Conservation (phyloP, 208 protist species). For the Vickermania spadyakhi region DNA sequence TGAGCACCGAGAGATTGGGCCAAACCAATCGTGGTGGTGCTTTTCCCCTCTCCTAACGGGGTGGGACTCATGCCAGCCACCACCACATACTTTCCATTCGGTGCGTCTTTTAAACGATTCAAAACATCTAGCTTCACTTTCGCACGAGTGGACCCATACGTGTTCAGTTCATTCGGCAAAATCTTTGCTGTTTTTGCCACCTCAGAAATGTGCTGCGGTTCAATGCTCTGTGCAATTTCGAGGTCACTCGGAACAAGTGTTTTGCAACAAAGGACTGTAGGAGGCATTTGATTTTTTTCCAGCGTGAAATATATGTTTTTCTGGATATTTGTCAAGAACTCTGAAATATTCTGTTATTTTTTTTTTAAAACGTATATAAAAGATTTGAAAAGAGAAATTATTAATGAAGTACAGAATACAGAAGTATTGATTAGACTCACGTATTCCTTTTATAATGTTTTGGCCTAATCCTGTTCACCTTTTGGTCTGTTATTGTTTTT, state of each 20-base stretch:
- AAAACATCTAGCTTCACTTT: constrained; percentile 85
- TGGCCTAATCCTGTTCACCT: no score
- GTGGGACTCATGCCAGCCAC: constrained; percentile 92
- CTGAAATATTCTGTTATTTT: no score
- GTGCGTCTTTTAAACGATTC: constrained; percentile 65
- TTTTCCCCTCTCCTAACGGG: constrained; percentile 96
- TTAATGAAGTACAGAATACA: no score
- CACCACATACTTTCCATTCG: constrained; percentile 94
- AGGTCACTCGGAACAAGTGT: constrained; percentile 90
- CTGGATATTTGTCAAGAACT: no score
- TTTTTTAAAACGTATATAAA: no score
- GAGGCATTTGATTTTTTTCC: no score
- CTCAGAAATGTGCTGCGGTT: constrained; percentile 61
- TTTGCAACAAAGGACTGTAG: constrained; percentile 40
- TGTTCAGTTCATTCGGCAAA: constrained; percentile 82
- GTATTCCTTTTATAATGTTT: no score
- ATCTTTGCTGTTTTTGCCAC: constrained; percentile 79
- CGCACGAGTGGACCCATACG: constrained; percentile 88
- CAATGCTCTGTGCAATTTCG: constrained; percentile 88
- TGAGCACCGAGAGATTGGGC: constrained; percentile 96
- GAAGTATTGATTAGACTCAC: no score
- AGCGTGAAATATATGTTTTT: no score
- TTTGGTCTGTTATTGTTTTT: constrained; percentile 5
- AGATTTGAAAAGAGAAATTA: no score
- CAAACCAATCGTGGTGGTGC: constrained; percentile 96